Evolutionary conservation across 495 filamentous ascomycete genomes (phyloP), one percentile per base, ranked within the genome.

Genomic region (Tuber calosporum): DNA sequence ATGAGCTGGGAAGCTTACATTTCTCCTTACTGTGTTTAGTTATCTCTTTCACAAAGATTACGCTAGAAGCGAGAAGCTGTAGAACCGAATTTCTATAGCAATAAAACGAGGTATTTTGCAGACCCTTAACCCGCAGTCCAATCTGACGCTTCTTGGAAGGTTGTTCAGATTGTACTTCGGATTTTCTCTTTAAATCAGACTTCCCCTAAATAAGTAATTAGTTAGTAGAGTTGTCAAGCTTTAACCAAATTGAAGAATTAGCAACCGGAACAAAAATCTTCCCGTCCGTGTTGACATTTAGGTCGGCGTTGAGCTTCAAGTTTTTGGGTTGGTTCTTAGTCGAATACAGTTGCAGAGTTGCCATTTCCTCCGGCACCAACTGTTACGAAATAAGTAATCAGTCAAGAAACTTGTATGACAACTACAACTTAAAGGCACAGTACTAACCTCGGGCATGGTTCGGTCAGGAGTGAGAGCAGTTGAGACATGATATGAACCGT

Each of bases 21-120:
- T 39, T 78, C 26, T 70, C 20, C n/a, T 45, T 69, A 20, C 67
- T 37, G 45, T 81, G 79, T 17, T 67, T 69, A 9, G 8, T 34
- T 8, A 78, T 69, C 69, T 75, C 73, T 13, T 71, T 13, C 13
- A 68, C 37, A 40, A 80, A 75, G 9, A 58, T 41, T 20, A 68
- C 17, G 26, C 45, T 72, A 20, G 66, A 73, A 11, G 72, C 69
- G 19, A 81, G 62, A 4, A 80, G 17, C 17, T 81, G 79, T 9
- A 81, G 66, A 0, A 75, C 79, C 8, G 79, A 75, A 66, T 81
- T 81, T 3, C 79, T 68, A 69, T 81, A 81, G 42, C 79, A 81
- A 42, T 75, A 43, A 40, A 53, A 19, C 9, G 41, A 30, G 34
- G n/a, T 1, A 62, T 75, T 75, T 4, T 11, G 26, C 1, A 81